phyloP scores from a whole-genome alignment of 352 stramenopile species.

The Globisporangium irregulare region DNA sequence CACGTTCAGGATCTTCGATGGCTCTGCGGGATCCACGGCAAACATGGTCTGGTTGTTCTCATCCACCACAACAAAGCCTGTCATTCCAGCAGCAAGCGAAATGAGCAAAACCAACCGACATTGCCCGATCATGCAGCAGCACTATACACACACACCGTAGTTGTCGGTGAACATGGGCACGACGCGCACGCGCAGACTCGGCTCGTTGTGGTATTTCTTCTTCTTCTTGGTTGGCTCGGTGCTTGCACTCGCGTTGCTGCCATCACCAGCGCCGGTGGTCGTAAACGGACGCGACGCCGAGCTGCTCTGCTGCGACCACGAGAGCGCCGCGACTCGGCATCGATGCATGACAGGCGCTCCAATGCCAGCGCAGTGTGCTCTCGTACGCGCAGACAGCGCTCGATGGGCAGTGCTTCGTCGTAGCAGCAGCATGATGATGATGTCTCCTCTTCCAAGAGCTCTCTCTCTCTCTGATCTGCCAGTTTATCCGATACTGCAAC shows the following conservation, averaged over 20 bases:
- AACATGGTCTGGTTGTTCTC: conserved; percentile 85
- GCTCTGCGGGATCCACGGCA: conserved; percentile 68
- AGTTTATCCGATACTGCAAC: not conserved
- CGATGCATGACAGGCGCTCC: not conserved
- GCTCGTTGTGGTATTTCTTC: conserved; percentile 67
- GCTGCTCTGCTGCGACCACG: not conserved
- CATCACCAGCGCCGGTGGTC: not conserved
- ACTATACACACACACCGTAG: conserved; percentile 42
- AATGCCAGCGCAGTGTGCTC: not conserved
- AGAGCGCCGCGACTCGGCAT: not conserved
- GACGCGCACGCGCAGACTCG: conserved; percentile 77
- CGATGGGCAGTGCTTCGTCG: conserved; percentile 4
- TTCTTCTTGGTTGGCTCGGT: conserved; percentile 20
- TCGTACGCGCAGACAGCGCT: not conserved
- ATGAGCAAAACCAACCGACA: not conserved
- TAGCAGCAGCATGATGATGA: conserved; percentile 1
- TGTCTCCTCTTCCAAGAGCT: not conserved
- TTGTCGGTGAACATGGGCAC: conserved; percentile 84
- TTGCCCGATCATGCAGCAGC: too few relatives aligned
- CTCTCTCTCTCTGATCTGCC: not conserved
- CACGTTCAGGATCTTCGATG: conserved; percentile 55
- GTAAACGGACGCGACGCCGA: conserved; percentile 6
- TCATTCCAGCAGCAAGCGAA: not conserved
- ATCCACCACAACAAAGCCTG: conserved; percentile 79
- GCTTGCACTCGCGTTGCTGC: not conserved